Base-by-base conservation (phyloP, 306 rosid species). In the Adenanthera pavonina region DNA sequence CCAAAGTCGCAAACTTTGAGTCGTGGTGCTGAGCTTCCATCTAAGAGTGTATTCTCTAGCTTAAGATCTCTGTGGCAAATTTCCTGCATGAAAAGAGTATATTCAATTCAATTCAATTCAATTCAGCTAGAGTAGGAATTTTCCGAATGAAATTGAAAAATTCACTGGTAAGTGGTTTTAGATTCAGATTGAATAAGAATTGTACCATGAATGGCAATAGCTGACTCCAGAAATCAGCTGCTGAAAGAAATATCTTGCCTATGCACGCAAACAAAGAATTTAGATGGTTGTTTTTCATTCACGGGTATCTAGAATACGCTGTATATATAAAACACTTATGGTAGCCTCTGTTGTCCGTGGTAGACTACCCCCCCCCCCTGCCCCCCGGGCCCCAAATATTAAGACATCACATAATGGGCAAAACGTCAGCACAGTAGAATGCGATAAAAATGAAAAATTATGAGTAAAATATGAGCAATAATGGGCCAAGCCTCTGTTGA, bases 21-120 rank as follows among this genome's bases (percentile, higher is more conserved):
- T 61, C 97, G 73, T 6, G 98, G 98, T 6, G 97, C 97, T 56
- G 97, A 64, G 88, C 97, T 96, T 89, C 94, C 97, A 89, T 96
- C 98, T 72, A 96, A 83, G 81, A 96, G 98, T 60, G 99, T 93
- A 91, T 96, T 96, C 86, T 96, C 99, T 71, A 96, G 89, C 91
- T 96, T 96, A 35, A 96, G 98, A 88, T 96, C 99, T 83, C 99
- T 93, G 72, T 96, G 99, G 80, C 99, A 96, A 81, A 96, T 94
- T 92, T 93, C 92, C 99, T 96, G 89, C 77, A 81, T 68, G 56
- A 47, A 84, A 62, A 68, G 19, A 40, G 61, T 57, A 48, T 48
- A 54, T 79, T 80, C 30, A 25, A 25, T 79, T 80, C 67, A 0
- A 54, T 79, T 80, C 30, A 25, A 25, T 79, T 80, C 67, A 0